Base-by-base conservation (phyloP, 805 yeast genomes). In the Grigorovia jiainica region DNA sequence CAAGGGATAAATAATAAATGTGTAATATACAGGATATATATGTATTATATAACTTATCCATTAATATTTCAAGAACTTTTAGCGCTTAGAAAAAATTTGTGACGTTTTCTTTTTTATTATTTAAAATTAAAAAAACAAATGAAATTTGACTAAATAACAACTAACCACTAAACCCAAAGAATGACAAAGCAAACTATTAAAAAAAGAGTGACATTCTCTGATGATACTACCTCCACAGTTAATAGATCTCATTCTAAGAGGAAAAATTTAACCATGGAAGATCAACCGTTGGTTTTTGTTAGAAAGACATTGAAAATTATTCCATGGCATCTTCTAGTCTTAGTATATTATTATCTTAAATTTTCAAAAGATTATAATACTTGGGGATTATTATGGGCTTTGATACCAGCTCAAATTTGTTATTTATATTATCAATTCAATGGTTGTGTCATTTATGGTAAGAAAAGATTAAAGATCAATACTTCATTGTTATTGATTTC, bases 351-450 rank as follows among this genome's bases (percentile, higher is more conserved):
- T 38, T 54, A 55, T 23, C 48, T 70, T 10, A 51, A 51, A 31
- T 3, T 51, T 5, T 53, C 58, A 1, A 52, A 64, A 4, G 41
- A 45, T 7, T 59, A 58, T 35, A 57, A 64, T 21, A 38, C 49
- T 3, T 34, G 44, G 1, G 60, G 53, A 2, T 44, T 68, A 34
- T 44, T 59, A 15, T 44, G 44, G 11, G 48, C 61, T 3, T 49
- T 66, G 24, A 47, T 58, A 15, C 61, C 66, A 3, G 25, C 55
- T 16, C 74, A 70, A 43, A 40, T 61, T n/a, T 42, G 53, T 3
- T 68, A 66, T 41, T 54, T 67, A 25, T 47, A 59, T 13, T 50
- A 63, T 13, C 58, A 65, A 34, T 53, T 64, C 43, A 65, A 65
- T 43, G 51, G 50, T 24, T 48, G 55, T 17, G 57, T 62, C 8